These are phyloP conservation scores for Quercus robur DNA, from an alignment of 306 rosid species.

Conservation along the genomic window DNA sequence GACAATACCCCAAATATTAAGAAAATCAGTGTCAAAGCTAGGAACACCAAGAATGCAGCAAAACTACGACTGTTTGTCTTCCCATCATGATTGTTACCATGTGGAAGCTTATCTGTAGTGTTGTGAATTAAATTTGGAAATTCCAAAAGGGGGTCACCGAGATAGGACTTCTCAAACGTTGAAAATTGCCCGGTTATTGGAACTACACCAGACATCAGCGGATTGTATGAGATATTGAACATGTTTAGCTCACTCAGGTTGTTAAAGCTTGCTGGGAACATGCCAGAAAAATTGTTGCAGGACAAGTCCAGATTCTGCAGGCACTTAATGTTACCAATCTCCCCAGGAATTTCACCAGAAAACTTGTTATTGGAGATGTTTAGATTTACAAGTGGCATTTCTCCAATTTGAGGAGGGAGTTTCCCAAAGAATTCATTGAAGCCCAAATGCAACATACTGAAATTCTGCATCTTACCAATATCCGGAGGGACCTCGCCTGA, in stretches of 20 bases:
- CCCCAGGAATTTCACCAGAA: conserved; percentile 72
- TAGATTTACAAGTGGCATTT: conserved; percentile 54
- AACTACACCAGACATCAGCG: conserved; percentile 53
- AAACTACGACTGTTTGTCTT: conserved; percentile 20
- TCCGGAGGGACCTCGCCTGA: conserved; percentile 69
- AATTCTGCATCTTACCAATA: conserved; percentile 60
- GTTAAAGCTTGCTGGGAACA: conserved; percentile 64
- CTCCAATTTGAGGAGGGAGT: conserved; percentile 60
- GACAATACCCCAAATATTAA: conserved; percentile 46
- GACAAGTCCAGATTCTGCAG: conserved; percentile 82
- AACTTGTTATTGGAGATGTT: conserved; percentile 61
- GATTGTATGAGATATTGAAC: conserved; percentile 91
- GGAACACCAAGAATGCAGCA: conserved; percentile 34
- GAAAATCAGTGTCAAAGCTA: conserved; percentile 45
- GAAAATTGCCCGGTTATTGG: conserved; percentile 58
- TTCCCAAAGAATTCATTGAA: conserved; percentile 56
- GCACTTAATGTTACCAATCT: conserved; percentile 55
- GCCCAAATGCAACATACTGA: conserved; percentile 76
- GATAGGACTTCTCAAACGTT: conserved; percentile 73
- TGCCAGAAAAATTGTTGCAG: conserved; percentile 73
- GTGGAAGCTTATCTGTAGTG: conserved; percentile 1
- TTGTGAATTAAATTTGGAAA: conserved; percentile 55
- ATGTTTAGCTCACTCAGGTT: conserved; percentile 61
- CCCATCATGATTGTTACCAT: conserved; percentile 1
- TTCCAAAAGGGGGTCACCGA: conserved; percentile 57